Conservation (phyloP, 805 yeast genomes). For the Starmerella sp. region DNA sequence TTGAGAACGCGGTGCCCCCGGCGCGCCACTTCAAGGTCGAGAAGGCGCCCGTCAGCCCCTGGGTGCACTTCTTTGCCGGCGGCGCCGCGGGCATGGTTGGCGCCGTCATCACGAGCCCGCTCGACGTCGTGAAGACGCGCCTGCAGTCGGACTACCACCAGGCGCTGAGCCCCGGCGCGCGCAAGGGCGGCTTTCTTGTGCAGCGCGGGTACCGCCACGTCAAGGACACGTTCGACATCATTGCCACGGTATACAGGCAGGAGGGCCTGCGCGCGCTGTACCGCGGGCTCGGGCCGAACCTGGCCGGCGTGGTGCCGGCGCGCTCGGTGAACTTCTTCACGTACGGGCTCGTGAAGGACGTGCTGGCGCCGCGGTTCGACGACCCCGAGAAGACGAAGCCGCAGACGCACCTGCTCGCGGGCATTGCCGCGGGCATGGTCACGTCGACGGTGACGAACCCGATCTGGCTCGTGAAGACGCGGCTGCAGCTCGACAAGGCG, state of each 20-base stretch:
- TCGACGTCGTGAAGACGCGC: slow-evolving; percentile 92
- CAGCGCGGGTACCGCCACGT: slow-evolving; percentile 58
- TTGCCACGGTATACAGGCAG: slow-evolving; percentile 50
- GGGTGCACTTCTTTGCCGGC: slow-evolving; percentile 39
- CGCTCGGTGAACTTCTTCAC: slow-evolving; percentile 93
- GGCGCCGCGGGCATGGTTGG: slow-evolving; percentile 95
- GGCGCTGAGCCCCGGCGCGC: slow-evolving; percentile 6
- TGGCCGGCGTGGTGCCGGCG: slow-evolving; percentile 97
- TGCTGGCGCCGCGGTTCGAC: slow-evolving; percentile 54
- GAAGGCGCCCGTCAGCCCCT: slow-evolving; percentile 33
- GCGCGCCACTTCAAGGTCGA: not conserved
- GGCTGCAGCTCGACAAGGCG: slow-evolving; percentile 76
- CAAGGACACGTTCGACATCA: slow-evolving; percentile 65
- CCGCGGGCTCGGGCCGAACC: slow-evolving; percentile 91
- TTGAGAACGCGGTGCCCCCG: slow-evolving; percentile 9
- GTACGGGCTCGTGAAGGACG: slow-evolving; percentile 82
- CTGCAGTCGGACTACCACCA: slow-evolving; percentile 75
- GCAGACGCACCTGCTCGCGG: slow-evolving; percentile 75
- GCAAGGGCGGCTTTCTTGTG: slow-evolving; percentile 22
- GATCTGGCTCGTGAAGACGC: slow-evolving; percentile 90
- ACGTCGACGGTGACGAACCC: slow-evolving; percentile 97
- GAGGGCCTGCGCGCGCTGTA: slow-evolving; percentile 86
- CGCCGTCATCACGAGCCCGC: slow-evolving; percentile 84
- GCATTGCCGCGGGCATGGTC: slow-evolving; percentile 82
- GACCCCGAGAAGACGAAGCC: slow-evolving; percentile 61